phyloP scores from a whole-genome alignment of 352 stramenopile species.

The Globisporangium carolinianum region DNA sequence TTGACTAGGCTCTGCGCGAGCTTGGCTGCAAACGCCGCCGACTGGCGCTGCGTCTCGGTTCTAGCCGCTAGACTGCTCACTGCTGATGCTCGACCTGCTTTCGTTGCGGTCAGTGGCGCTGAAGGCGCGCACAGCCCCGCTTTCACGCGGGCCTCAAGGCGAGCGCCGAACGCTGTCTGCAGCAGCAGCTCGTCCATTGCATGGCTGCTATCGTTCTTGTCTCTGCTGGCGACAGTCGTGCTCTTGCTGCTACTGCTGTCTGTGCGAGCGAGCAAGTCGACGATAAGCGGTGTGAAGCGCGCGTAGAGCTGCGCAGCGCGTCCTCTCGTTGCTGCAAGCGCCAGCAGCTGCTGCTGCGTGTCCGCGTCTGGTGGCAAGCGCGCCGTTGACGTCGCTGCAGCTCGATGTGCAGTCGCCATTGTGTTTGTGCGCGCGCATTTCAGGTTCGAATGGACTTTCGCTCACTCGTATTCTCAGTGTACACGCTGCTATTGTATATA shows the following conservation, averaged over 20 bases:
- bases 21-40: slow-evolving; percentile 43
- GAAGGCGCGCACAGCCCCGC: slow-evolving; percentile 2
- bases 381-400: neutral
- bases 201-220: neutral
- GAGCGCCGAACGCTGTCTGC: slow-evolving; percentile 5
- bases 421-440: neutral
- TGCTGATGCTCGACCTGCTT: too few relatives aligned
- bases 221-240: neutral
- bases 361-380: slow-evolving; percentile 7
- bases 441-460: neutral
- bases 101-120: neutral
- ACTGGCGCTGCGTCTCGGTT: slow-evolving; percentile 16
- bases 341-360: slow-evolving; percentile 22
- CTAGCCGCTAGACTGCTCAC: neutral
- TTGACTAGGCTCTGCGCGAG: slow-evolving; percentile 59
- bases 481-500: too few relatives aligned
- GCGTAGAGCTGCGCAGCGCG: slow-evolving; percentile 11
- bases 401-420: neutral
- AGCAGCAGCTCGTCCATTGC: slow-evolving; percentile 1
- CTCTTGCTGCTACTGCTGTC: neutral
- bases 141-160: slow-evolving; percentile 8
- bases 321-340: slow-evolving; percentile 14
- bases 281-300: slow-evolving; percentile 10
- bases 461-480: too few relatives aligned
- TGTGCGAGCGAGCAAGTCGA: neutral